phyloP scores from a whole-genome alignment of 371 early-diverging fungal genomes.

The Apophysomyces trapeziformis region DNA sequence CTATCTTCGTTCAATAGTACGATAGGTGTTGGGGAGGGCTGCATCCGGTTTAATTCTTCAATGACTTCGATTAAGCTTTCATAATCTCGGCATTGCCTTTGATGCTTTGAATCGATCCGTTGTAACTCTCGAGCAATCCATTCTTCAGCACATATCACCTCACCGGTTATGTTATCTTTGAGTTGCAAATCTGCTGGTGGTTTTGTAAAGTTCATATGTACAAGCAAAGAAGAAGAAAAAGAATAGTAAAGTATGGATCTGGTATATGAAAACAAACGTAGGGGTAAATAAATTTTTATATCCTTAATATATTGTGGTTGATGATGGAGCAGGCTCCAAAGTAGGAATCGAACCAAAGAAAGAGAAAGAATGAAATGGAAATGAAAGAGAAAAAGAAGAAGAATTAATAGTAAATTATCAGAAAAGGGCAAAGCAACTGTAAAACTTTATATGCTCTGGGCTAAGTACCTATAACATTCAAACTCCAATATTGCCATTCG shows the following conservation, averaged over 20 bases:
- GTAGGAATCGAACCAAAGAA: too few relatives aligned
- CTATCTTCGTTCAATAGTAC: constrained; percentile 1
- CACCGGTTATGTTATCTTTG: constrained; percentile 16
- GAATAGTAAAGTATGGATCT: too few relatives aligned
- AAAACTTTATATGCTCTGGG: background rate
- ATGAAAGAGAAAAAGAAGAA: background rate
- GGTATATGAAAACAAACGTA: too few relatives aligned
- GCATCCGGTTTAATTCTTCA: constrained; percentile 31
- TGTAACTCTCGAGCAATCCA: constrained; percentile 41
- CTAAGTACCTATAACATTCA: too few relatives aligned
- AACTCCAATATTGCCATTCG: too few relatives aligned
- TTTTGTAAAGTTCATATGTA: background rate
- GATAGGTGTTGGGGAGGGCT: constrained; percentile 11
- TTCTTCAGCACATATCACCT: constrained; percentile 29
- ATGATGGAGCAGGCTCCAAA: too few relatives aligned
- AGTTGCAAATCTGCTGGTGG: constrained; percentile 13
- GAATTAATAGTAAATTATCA: background rate
- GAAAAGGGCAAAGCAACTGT: background rate
- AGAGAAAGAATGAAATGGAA: background rate
- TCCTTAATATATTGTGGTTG: too few relatives aligned
- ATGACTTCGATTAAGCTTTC: constrained; percentile 34
- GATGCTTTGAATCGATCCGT: constrained; percentile 31
- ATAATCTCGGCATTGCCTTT: constrained; percentile 40
- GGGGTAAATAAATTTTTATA: too few relatives aligned
- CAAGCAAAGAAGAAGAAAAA: too few relatives aligned